Evolutionary conservation across 306 rosid species (phyloP), one percentile per base, ranked within the genome.

Genomic region (Herpetospermum pedunculosum): DNA sequence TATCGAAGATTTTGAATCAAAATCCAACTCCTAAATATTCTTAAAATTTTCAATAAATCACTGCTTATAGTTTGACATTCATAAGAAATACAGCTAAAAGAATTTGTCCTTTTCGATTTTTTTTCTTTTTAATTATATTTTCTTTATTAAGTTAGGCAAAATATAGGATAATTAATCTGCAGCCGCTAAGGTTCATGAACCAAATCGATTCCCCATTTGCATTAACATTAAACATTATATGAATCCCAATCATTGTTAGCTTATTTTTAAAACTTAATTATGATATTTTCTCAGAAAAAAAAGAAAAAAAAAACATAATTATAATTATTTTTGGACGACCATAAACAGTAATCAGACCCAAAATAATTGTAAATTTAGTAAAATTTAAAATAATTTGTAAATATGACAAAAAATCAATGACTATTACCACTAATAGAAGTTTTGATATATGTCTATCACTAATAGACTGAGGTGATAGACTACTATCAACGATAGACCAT

Each of bases 181-280:
- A n/a, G n/a, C n/a, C n/a, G n/a, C n/a, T n/a, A n/a, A n/a, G 49
- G 50, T 65, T 65, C 72, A 65, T 65, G 72, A 37, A 65, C 72
- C 72, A 65, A 62, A 59, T 32, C 8, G 2, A 38, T 65, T 49
- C 70, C 69, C 72, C 49, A 65, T 34, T 65, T 65, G 72, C 72
- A 65, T 65, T 63, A 15, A 59, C 41, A 29, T 59, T 38, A 19
- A 63, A 18, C 26, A 62, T 34, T 38, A 35, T 14, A 6, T 34
- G 4, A 7, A 37, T 64, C 30, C 28, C 48, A 65, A 65, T 65
- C 72, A 65, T 65, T 63, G 29, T 63, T 37, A 5, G 10, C 11
- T 58, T 26, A 28, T 55, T 55, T 21, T 23, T 2, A 23, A 53
- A 21, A 29, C 5, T 59, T 59, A 59, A 59, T 30, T 30, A 7